Conservation (phyloP, 2,329 filamentous ascomycete species). For the Ramularia endophylla region DNA sequence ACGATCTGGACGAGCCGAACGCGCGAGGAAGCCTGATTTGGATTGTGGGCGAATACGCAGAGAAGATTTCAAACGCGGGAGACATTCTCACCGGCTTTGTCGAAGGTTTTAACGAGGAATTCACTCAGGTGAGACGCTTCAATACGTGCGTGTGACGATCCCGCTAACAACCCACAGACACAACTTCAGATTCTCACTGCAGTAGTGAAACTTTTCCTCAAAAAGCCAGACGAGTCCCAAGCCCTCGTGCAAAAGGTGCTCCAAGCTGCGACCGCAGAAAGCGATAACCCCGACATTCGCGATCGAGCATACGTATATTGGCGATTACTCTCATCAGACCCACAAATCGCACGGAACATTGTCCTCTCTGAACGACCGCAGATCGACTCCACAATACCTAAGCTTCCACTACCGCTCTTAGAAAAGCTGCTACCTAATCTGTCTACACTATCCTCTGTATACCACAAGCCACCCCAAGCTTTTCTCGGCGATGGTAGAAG, state of each 20-base stretch:
- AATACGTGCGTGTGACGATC: background rate
- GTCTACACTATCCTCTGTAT: conserved; percentile 92
- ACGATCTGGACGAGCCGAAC: conserved; percentile 90
- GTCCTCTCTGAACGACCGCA: conserved; percentile 90
- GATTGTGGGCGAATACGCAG: conserved; percentile 98
- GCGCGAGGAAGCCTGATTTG: conserved; percentile 89
- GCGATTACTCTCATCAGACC: conserved; percentile 88
- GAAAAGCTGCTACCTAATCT: conserved; percentile 88
- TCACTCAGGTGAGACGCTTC: conserved; percentile 65
- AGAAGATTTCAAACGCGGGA: conserved; percentile 98
- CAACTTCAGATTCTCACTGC: conserved; percentile 96
- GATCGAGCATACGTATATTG: conserved; percentile 98
- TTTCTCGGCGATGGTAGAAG: conserved; percentile 94
- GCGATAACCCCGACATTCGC: conserved; percentile 95
- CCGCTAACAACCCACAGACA: conserved; percentile 54
- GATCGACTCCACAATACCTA: conserved; percentile 90
- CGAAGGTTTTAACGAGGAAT: conserved; percentile 92
- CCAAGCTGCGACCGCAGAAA: conserved; percentile 85
- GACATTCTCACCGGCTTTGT: conserved; percentile 90
- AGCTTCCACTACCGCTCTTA: conserved; percentile 72
- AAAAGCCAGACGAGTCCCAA: conserved; percentile 90
- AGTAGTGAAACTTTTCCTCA: conserved; percentile 94
- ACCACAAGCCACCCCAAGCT: conserved; percentile 97
- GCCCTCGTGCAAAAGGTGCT: conserved; percentile 89
- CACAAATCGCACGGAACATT: conserved; percentile 85